These are phyloP conservation scores for Nitzschia putrida DNA, from an alignment of 108 stramenopile species.

Conservation along the genomic window DNA sequence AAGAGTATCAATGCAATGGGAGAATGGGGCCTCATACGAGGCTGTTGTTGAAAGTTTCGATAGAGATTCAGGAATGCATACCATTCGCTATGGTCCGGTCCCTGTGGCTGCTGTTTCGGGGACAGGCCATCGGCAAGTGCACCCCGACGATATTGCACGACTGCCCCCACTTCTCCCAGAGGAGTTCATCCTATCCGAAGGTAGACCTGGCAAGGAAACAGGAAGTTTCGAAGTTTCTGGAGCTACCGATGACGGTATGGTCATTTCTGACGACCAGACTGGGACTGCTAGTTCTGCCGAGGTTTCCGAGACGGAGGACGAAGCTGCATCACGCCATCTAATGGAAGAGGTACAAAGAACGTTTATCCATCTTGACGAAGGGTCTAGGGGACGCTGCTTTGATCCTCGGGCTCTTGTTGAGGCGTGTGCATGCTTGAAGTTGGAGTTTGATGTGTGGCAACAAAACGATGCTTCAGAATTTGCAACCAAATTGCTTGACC, in stretches of 20 bases:
- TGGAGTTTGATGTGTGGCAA: conserved; percentile 97
- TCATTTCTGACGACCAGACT: not conserved
- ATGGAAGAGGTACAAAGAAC: conserved; percentile 96
- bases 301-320: conserved; percentile 78
- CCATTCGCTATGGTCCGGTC: conserved; percentile 71
- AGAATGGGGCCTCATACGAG: conserved; percentile 78
- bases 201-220: conserved; percentile 92
- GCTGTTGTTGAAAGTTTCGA: conserved; percentile 79
- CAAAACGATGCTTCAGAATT: conserved; percentile 99
- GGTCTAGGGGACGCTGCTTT: conserved; percentile 85
- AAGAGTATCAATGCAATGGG: conserved; percentile 84
- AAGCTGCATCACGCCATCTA: conserved; percentile 79
- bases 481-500: conserved; percentile 92
- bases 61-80: conserved; percentile 74
- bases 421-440: conserved; percentile 91
- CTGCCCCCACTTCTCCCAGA: conserved; percentile 68
- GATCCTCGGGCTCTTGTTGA: conserved; percentile 93
- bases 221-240: conserved; percentile 78
- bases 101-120: conserved; percentile 49
- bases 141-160: conserved; percentile 51
- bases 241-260: conserved; percentile 4
- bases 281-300: conserved; percentile 1
- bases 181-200: conserved; percentile 84
- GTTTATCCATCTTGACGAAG: conserved; percentile 87
- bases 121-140: conserved; percentile 40